Evolutionary conservation across 2,329 filamentous ascomycete species (phyloP).

Genomic region (Ceratocystis harringtonii): DNA sequence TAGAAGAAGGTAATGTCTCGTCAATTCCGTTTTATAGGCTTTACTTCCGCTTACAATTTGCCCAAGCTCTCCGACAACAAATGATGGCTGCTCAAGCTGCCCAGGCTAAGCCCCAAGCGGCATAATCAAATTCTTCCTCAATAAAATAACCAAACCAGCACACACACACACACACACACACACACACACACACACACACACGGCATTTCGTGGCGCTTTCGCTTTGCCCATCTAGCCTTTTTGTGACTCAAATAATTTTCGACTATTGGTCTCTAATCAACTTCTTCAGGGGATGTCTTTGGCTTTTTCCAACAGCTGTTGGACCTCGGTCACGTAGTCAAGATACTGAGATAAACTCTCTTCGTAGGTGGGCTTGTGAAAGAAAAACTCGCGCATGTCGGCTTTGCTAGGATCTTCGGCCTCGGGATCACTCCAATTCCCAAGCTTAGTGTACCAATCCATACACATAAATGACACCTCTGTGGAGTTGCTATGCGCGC

Average conservation of each 20-base stretch:
- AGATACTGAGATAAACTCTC: not conserved
- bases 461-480: not conserved
- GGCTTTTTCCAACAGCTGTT: not conserved
- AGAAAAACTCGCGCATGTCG: not conserved
- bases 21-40: not conserved
- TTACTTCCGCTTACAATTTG: conserved; percentile 10
- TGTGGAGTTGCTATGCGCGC: not conserved
- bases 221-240: not conserved
- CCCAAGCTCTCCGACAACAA: conserved; percentile 28
- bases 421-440: not conserved
- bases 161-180: not conserved
- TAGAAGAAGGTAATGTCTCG: conserved; percentile 59
- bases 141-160: not conserved
- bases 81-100: conserved; percentile 22
- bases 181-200: conserved; percentile 2
- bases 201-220: not conserved
- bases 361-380: not conserved
- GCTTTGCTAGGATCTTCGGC: not conserved
- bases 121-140: not conserved
- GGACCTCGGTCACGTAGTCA: not conserved
- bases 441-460: conserved; percentile 2
- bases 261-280: not conserved
- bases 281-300: not conserved
- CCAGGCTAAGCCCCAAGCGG: conserved; percentile 4
- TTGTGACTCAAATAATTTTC: not conserved